These are phyloP conservation scores for Arctostaphylos glauca DNA, from an alignment of 148 eudicot species.

Conservation along the genomic window DNA sequence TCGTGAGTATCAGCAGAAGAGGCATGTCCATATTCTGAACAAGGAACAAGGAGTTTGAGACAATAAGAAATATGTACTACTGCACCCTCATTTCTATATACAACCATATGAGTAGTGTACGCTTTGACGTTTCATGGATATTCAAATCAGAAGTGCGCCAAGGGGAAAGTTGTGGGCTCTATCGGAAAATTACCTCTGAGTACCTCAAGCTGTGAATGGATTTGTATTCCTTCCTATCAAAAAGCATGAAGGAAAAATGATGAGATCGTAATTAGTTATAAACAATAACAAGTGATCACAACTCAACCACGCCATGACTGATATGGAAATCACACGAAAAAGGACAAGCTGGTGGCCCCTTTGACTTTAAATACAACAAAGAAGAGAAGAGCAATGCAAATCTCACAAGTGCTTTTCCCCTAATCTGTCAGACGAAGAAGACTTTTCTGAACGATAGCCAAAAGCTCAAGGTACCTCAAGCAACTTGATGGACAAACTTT, in stretches of 20 bases:
- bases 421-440: not conserved
- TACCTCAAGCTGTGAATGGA: constrained; percentile 59
- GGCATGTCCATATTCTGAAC: constrained; percentile 3
- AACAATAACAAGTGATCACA: not conserved
- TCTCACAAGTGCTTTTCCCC: not conserved
- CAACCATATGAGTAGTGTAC: not conserved
- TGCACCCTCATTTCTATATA: not conserved
- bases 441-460: not conserved
- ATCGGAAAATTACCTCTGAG: constrained; percentile 47
- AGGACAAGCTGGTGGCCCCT: not conserved
- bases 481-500: not conserved
- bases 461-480: not conserved
- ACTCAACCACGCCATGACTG: not conserved
- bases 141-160: not conserved
- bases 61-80: not conserved
- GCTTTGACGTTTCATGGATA: not conserved
- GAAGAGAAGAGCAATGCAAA: not conserved
- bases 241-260: not conserved
- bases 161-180: not conserved
- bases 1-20: constrained; percentile 36
- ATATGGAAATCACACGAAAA: not conserved
- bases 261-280: not conserved
- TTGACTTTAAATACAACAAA: not conserved
- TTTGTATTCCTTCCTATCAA: constrained; percentile 43
- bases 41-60: constrained; percentile 5